phyloP scores from a whole-genome alignment of 768 basidiomycete species.

The Boletus subcaerulescens region DNA sequence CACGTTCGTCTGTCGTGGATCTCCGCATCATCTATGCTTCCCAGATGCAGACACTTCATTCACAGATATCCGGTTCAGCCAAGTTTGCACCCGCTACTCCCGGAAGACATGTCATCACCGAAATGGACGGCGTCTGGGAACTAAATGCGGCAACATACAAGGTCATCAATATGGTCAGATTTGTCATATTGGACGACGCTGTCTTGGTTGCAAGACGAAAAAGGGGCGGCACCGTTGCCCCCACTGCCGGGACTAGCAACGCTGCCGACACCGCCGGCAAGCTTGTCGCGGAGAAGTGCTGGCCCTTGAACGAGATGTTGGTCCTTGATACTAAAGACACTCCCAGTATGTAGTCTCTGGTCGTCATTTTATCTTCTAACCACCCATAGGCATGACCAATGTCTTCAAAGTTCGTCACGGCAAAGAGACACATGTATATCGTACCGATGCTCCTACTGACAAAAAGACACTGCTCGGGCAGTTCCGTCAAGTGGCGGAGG shows the following conservation, averaged over 20 bases:
- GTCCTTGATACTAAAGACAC: constrained; percentile 97
- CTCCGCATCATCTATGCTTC: constrained; percentile 91
- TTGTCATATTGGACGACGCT: constrained; percentile 90
- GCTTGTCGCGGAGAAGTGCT: constrained; percentile 90
- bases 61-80: constrained; percentile 89
- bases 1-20: constrained; percentile 93
- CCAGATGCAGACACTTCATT: constrained; percentile 89
- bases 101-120: constrained; percentile 86
- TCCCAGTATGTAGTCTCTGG: constrained; percentile 55
- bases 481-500: constrained; percentile 91
- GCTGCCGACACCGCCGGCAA: constrained; percentile 60
- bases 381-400: constrained; percentile 71
- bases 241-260: constrained; percentile 62
- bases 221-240: constrained; percentile 42
- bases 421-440: constrained; percentile 93
- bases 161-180: constrained; percentile 78
- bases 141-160: constrained; percentile 96
- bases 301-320: constrained; percentile 90
- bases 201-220: constrained; percentile 83
- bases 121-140: constrained; percentile 77
- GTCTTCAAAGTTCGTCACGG: constrained; percentile 93
- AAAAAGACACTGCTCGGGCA: constrained; percentile 84
- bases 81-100: constrained; percentile 92
- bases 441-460: constrained; percentile 75
- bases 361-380: neutral